Base-by-base conservation (phyloP, 2,329 filamentous ascomycete genomes). In the Fusarium sp. region DNA sequence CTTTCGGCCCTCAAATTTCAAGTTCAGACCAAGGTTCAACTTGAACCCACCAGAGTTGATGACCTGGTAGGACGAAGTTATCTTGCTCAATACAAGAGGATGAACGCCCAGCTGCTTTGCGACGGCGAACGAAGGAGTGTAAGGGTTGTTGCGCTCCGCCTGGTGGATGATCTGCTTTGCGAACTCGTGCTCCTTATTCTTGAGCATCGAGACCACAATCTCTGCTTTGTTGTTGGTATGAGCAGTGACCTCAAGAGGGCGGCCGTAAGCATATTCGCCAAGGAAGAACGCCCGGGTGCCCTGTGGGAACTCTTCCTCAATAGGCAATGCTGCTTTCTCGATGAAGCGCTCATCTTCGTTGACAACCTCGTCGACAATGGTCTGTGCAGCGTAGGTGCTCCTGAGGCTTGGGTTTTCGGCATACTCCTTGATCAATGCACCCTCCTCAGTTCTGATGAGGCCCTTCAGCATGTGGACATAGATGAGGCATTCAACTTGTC, bases 1-100 rank as follows among this genome's bases (percentile, higher is more conserved):
- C 84, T 98, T 98, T 84, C 94, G 96, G 3, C 91, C 94, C 81
- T 99, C 97, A 69, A 99, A 99, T 82, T 99, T 99, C 75, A 99
- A 88, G 79, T 99, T 99, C 70, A 99, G 87, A 0, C 97, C 97
- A 27, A 99, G 86, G 78, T 99, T 99, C 71, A 98, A 88, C 77
- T 94, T 93, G 68, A 95, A 87, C 27, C 94, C 95, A 66, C 94
- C 94, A 5, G 96, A 91, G 20, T 85, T 89, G 66, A 91, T 91
- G 66, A 99, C 94, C 64, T 92, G 93, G 82, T 97, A 98, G 0
- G 96, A 95, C 2, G 97, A 97, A 0, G 97, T 98, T 78, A 99
- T 94, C 87, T 98, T 99, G 83, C 95, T 97, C 35, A 99, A 86
- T 3, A 97, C 93, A 59, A 99, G 87, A 9, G 95, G 93, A 74